phyloP scores from a whole-genome alignment of 169 alveolate species.

The Miamiensis avidus region DNA sequence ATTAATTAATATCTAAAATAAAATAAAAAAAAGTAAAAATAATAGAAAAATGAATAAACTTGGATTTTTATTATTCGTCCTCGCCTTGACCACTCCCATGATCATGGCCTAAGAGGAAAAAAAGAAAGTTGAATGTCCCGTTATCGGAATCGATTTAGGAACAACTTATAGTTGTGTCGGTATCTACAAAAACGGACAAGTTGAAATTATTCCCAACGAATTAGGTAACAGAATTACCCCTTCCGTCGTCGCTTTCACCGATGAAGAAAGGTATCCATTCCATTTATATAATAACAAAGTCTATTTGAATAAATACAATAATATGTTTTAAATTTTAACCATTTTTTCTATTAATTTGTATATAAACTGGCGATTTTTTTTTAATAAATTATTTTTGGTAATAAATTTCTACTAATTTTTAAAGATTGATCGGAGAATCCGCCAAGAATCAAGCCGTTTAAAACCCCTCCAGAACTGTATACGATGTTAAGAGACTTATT shows the following conservation, averaged over 20 bases:
- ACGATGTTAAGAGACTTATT: conserved; percentile 97
- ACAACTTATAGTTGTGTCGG: conserved; percentile 99
- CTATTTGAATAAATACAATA: too few species aligned
- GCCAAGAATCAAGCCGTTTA: conserved; percentile 98
- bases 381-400: too few species aligned
- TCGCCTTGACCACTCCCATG: background rate
- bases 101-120: conserved; percentile 22
- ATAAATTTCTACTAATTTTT: conserved; percentile 16
- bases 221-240: conserved; percentile 97
- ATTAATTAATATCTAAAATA: too few species aligned
- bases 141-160: conserved; percentile 98
- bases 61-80: too few species aligned
- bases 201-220: conserved; percentile 95
- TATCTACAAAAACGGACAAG: conserved; percentile 96
- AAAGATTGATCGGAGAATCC: conserved; percentile 95
- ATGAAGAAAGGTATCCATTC: conserved; percentile 69
- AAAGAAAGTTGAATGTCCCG: conserved; percentile 88
- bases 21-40: too few species aligned
- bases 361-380: too few species aligned
- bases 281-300: too few species aligned
- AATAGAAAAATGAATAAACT: too few species aligned
- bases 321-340: too few species aligned
- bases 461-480: conserved; percentile 96
- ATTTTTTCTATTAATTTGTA: too few species aligned
- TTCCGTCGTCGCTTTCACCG: conserved; percentile 97